phyloP scores from a whole-genome alignment of 176 grass and related monocot species.

The Triticum aestivum region IWGSC_CS_RefSeq_v2.1 NC_057799.1:385830208-385830707 shows the following conservation, averaged over 20 bases:
- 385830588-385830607: background rate
- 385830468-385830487: background rate
- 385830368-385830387: slow-evolving; percentile 1
- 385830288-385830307: background rate
- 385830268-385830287: too few species aligned
- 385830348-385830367: background rate
- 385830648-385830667: background rate
- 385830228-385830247: too few species aligned
- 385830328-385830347: background rate
- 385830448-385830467: background rate
- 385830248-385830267: too few species aligned
- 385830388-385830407: slow-evolving; percentile 6
- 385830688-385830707: background rate
- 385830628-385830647: background rate
- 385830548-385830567: slow-evolving; percentile 16
- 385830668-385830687: background rate
- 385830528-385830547: background rate
- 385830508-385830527: background rate
- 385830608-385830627: background rate
- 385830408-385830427: background rate
- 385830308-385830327: background rate
- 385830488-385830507: slow-evolving; percentile 12
- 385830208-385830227: background rate
- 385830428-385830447: background rate
- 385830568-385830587: slow-evolving; percentile 8